A percentile compares a stretch with the other conserved stretches of the same genome.
phyloP scores from a whole-genome alignment of 2,329 filamentous ascomycete genomes.

The Penicillium sp. region DNA sequence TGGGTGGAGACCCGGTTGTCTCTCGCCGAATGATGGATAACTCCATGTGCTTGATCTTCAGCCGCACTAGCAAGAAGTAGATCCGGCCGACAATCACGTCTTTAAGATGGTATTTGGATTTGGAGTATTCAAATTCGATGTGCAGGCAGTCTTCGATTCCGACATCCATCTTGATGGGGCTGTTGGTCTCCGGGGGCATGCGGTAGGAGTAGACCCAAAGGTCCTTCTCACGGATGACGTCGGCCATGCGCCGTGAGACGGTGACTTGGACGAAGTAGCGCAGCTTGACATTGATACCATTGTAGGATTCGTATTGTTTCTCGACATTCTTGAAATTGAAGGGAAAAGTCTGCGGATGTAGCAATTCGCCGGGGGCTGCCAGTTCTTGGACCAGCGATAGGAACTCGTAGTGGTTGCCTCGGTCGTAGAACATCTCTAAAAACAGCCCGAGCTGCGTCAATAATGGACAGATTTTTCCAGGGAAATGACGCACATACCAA shows the following conservation, averaged over 20 bases:
- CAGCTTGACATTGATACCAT: slow-evolving; percentile 98
- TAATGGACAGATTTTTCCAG: background rate
- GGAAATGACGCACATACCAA: slow-evolving; percentile 53
- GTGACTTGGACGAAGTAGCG: slow-evolving; percentile 98
- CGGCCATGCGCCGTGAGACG: slow-evolving; percentile 92
- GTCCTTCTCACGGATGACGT: slow-evolving; percentile 98
- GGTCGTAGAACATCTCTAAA: slow-evolving; percentile 98
- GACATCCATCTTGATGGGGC: slow-evolving; percentile 99
- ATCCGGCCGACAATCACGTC: slow-evolving; percentile 98
- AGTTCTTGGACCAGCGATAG: slow-evolving; percentile 95
- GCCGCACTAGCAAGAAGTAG: slow-evolving; percentile 92
- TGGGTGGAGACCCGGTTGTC: slow-evolving; percentile 92
- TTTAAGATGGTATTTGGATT: slow-evolving; percentile 98
- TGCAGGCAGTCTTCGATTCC: slow-evolving; percentile 98
- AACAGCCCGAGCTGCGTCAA: slow-evolving; percentile 3
- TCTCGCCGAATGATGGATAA: slow-evolving; percentile 94
- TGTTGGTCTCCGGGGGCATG: slow-evolving; percentile 97
- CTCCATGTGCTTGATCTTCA: slow-evolving; percentile 99
- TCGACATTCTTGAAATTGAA: slow-evolving; percentile 99
- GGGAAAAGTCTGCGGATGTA: slow-evolving; percentile 96
- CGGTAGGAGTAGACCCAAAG: slow-evolving; percentile 99
- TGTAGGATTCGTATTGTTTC: slow-evolving; percentile 99
- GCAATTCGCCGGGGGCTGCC: slow-evolving; percentile 92
- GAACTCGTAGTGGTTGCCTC: slow-evolving; percentile 99
- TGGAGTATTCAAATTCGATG: slow-evolving; percentile 99